Base-by-base conservation (phyloP, 495 filamentous ascomycete genomes). In the Penicillium verhagenii region DNA sequence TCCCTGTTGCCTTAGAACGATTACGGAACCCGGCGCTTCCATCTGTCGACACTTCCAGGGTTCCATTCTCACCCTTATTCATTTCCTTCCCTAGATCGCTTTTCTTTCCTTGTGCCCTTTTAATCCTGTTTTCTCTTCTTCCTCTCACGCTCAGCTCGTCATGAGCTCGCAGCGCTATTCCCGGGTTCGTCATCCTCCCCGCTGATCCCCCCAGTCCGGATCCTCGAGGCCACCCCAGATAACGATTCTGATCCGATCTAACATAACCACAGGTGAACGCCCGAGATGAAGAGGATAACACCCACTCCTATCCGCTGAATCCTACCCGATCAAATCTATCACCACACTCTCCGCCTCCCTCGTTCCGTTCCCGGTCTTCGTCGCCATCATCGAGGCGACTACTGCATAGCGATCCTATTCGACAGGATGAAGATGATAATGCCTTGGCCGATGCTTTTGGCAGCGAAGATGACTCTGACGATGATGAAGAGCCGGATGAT, bases 381-480 rank as follows among this genome's bases (percentile, higher is more conserved):
- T 96, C 92, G 6, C 82, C 83, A 28, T 79, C 83, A 48, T 77
- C 80, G 37, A 78, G 79, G 61, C 77, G 81, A 40, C 71, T 82
- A 49, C 71, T 84, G 26, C 72, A 73, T 33, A 69, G 76, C 53
- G 82, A 86, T 52, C 78, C 83, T 19, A 70, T 78, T 39, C 64
- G 69, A 28, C 72, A 74, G 57, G 77, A 84, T 49, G 84, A 90
- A 21, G 86, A 95, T 57, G 86, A 95, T 56, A 77, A 86, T 56
- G 88, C 87, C 4, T 79, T 97, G 35, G 91, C 87, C 50, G 94
- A 97, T 69, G 91, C 94, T 1, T 98, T 98, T 67, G 93, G 79
- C 20, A 74, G 88, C 63, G 81, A 81, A 54, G 86, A 86, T 61
- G 87, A 71, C 33, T 88, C 86, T 50, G 86, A 89, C 43, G 86